Evolutionary conservation across 257 asterid species (phyloP), one percentile per base, ranked within the genome.

Genomic region (Coffea eugenioides): DNA sequence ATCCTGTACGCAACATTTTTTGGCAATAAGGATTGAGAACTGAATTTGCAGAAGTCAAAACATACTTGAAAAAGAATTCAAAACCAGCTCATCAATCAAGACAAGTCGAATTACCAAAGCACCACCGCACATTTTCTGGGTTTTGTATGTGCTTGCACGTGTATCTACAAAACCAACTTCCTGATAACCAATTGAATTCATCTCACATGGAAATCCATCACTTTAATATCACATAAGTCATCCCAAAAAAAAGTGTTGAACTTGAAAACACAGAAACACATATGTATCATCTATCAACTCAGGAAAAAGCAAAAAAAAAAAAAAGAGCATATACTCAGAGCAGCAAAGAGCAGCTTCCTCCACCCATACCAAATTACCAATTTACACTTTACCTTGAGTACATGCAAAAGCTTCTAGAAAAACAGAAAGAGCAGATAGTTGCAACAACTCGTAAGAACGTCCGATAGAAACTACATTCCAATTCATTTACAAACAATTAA

Each of bases 1-100:
- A 89, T 81, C 87, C 96, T 91, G 43, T 61, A 41, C 39, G 25
- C 23, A 75, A 74, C 16, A 31, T 41, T 34, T 27, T 59, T 66
- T 6, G 61, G 25, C 79, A 59, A n/a, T 41, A 43, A 59, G 11
- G 18, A 51, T 56, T 34, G 52, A 78, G 11, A 69, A 21, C 59
- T 73, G 9, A 73, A 61, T 23, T 34, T 25, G 27, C 31, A 16
- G 46, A 67, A 43, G 54, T 77, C 31, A 67, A 16, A n/a, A 8
- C 4, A 9, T 74, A 64, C 25, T 46, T 34, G 18, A 10, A 59
- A 52, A 23, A 4, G 46, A 45, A 76, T 2, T 23, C 15, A 0
- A 31, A 71, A 64, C 48, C 7, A 15, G 31, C 10, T 48, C 62
- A 71, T 54, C 46, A 64, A 8, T 34, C 5, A 61, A 39, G 43